Conservation (phyloP, 1,139 yeast species). For the Suhomyces wounanorum region DNA sequence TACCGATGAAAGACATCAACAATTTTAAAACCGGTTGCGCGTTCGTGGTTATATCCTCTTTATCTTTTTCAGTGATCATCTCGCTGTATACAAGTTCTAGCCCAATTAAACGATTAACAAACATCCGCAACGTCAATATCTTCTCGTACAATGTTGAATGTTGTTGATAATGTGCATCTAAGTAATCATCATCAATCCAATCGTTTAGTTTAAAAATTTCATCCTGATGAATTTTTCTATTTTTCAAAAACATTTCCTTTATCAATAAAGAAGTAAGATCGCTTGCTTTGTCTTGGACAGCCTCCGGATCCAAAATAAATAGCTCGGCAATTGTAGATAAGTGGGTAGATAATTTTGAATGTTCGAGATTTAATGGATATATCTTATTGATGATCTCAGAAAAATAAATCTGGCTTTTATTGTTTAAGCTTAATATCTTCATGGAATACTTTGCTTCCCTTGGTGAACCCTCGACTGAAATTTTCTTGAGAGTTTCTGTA, state of each 20-base stretch:
- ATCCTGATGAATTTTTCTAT: constrained; percentile 33
- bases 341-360: constrained; percentile 51
- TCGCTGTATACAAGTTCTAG: constrained; percentile 27
- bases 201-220: constrained; percentile 25
- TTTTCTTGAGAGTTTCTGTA: constrained; percentile 39
- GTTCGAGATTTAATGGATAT: constrained; percentile 51
- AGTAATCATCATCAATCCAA: constrained; percentile 54
- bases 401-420: constrained; percentile 41
- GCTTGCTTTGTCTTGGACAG: constrained; percentile 55
- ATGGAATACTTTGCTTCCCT: constrained; percentile 67
- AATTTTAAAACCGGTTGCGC: constrained; percentile 70
- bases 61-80: constrained; percentile 28
- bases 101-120: constrained; percentile 64
- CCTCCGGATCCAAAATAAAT: constrained; percentile 50
- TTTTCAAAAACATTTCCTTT: constrained; percentile 59
- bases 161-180: constrained; percentile 29
- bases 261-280: constrained; percentile 64
- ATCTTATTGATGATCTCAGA: constrained; percentile 42
- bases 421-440: constrained; percentile 54
- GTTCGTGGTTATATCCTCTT: constrained; percentile 29
- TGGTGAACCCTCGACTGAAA: constrained; percentile 58
- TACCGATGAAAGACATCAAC: constrained; percentile 64
- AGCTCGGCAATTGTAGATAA: constrained; percentile 65
- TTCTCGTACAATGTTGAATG: constrained; percentile 44
- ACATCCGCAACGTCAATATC: constrained; percentile 56